phyloP scores from a whole-genome alignment of 176 grass and related monocot species.

The Neostapfia colusana region DNA sequence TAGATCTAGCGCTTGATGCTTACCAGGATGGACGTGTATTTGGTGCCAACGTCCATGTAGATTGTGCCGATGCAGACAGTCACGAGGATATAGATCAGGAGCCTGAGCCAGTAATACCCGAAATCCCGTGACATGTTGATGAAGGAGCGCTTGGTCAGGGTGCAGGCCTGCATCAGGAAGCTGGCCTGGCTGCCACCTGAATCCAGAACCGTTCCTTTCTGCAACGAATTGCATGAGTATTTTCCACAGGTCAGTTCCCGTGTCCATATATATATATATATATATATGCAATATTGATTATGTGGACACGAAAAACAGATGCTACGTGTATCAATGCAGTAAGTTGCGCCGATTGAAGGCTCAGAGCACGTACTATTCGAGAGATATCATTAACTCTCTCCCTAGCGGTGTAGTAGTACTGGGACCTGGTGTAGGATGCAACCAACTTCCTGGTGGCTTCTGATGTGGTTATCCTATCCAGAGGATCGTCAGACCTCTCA shows the following conservation, averaged over 20 bases:
- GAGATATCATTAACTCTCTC: slow-evolving; percentile 93
- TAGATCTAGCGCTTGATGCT: neutral
- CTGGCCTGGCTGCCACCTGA: slow-evolving; percentile 86
- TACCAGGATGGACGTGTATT: slow-evolving; percentile 94
- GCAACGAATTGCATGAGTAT: slow-evolving; percentile 31
- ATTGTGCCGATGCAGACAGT: slow-evolving; percentile 98
- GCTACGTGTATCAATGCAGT: slow-evolving; percentile 11
- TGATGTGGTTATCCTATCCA: slow-evolving; percentile 79
- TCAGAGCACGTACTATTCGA: slow-evolving; percentile 59
- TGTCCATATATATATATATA: too few species aligned
- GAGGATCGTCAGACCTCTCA: slow-evolving; percentile 78
- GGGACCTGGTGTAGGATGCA: slow-evolving; percentile 64
- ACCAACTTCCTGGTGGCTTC: slow-evolving; percentile 78
- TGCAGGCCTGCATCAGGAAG: slow-evolving; percentile 90
- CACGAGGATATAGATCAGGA: slow-evolving; percentile 88
- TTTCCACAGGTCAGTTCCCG: slow-evolving; percentile 16
- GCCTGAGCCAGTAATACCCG: slow-evolving; percentile 97
- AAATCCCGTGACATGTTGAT: slow-evolving; percentile 98
- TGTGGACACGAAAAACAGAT: neutral
- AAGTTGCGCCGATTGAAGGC: neutral
- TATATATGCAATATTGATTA: neutral
- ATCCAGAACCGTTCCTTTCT: slow-evolving; percentile 93
- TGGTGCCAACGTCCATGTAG: slow-evolving; percentile 87
- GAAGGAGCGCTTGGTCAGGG: slow-evolving; percentile 87
- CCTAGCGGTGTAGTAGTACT: slow-evolving; percentile 63